Evolutionary conservation across 352 stramenopile species (phyloP).

Genomic region (Phytopythium aichiense): DNA sequence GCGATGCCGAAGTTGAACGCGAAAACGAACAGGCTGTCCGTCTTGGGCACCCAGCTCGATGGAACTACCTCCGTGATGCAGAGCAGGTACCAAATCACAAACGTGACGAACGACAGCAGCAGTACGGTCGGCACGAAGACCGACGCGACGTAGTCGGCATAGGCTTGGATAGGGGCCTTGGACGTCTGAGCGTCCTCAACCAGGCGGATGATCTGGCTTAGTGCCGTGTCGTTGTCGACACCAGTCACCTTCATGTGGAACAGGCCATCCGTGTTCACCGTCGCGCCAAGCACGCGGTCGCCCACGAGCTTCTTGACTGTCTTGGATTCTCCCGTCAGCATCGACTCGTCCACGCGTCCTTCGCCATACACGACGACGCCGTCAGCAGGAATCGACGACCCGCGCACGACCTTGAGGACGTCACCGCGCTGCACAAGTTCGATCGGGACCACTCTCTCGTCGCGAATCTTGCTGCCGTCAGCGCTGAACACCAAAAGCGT

Average conservation of each 20-base stretch:
- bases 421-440: slow-evolving; percentile 91
- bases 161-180: slow-evolving; percentile 97
- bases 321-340: slow-evolving; percentile 94
- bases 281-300: slow-evolving; percentile 88
- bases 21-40: slow-evolving; percentile 88
- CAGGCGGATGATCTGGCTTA: slow-evolving; percentile 98
- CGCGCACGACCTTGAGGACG: slow-evolving; percentile 92
- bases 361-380: slow-evolving; percentile 91
- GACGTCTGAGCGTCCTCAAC: slow-evolving; percentile 97
- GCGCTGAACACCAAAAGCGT: slow-evolving; percentile 86
- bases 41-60: slow-evolving; percentile 55
- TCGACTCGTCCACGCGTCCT: slow-evolving; percentile 91
- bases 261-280: slow-evolving; percentile 88
- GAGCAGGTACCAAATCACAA: slow-evolving; percentile 93
- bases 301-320: slow-evolving; percentile 90
- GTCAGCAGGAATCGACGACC: slow-evolving; percentile 91
- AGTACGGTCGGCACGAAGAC: slow-evolving; percentile 97
- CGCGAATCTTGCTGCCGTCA: slow-evolving; percentile 45
- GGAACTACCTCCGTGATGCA: slow-evolving; percentile 59
- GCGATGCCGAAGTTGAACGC: slow-evolving; percentile 97
- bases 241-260: slow-evolving; percentile 93
- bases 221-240: slow-evolving; percentile 90
- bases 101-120: slow-evolving; percentile 91
- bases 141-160: slow-evolving; percentile 94
- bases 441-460: slow-evolving; percentile 80